Percentiles rank a stretch among this genome's conserved stretches.
Evolutionary conservation across 257 asterid genomes (phyloP).

Genomic region (Paulownia fortunei): DNA sequence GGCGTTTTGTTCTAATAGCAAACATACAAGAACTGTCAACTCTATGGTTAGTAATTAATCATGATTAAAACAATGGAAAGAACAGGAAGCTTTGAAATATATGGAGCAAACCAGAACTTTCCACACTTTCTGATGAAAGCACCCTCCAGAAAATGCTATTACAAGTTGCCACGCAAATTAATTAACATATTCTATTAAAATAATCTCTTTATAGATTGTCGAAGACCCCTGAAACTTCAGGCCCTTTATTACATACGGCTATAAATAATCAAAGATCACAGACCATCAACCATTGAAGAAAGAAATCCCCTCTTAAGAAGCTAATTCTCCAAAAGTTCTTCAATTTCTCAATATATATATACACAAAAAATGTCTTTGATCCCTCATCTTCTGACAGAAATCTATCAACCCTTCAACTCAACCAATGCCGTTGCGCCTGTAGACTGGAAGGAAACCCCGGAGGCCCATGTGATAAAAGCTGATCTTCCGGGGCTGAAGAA

Average conservation of each 20-base stretch:
- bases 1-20: no score
- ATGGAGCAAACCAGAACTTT: background rate
- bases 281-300: no score
- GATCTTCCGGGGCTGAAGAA: constrained; percentile 27
- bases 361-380: constrained; percentile 2
- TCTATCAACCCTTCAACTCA: background rate
- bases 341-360: background rate
- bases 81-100: no score
- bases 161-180: background rate
- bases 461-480: constrained; percentile 14
- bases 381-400: constrained; percentile 13
- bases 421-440: background rate
- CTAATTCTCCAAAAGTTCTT: background rate
- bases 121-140: background rate
- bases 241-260: no score
- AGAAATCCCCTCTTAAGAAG: background rate
- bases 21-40: no score
- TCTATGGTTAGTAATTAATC: background rate
- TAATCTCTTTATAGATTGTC: background rate
- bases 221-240: no score
- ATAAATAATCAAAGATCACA: no score
- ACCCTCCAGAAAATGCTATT: background rate
- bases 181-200: background rate
- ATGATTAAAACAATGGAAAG: no score
- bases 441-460: constrained; percentile 22